Percentiles rank a stretch among this genome's conserved stretches.
Evolutionary conservation across 129 eudicot species (phyloP).

Genomic region (Flaveria brownii): DNA sequence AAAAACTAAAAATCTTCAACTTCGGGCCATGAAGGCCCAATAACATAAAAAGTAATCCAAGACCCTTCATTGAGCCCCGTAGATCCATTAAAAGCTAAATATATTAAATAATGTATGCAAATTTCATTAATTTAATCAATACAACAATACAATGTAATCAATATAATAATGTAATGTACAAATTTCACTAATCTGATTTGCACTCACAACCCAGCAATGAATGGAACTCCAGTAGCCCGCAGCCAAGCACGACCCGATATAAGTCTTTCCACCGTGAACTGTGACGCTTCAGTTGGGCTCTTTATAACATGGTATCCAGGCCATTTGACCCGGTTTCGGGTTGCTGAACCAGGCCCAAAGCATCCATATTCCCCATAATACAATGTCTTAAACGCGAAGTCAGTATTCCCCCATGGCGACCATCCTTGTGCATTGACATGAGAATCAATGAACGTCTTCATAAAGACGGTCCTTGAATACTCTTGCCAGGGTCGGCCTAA

Average conservation of each 20-base stretch:
- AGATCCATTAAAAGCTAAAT: neutral
- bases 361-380: conserved; percentile 59
- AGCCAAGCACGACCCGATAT: conserved; percentile 61
- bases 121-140: neutral
- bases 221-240: conserved; percentile 54
- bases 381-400: conserved; percentile 43
- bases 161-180: neutral
- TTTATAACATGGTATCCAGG: conserved; percentile 48
- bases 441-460: conserved; percentile 46
- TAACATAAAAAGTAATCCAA: neutral
- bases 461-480: conserved; percentile 57
- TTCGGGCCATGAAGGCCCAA: no score
- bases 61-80: neutral
- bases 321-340: conserved; percentile 56
- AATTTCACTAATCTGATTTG: neutral
- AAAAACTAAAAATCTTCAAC: no score
- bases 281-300: conserved; percentile 42
- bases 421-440: conserved; percentile 58
- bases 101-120: neutral
- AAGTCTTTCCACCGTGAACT: conserved; percentile 43
- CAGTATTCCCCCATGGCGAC: conserved; percentile 51
- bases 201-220: conserved; percentile 43
- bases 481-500: conserved; percentile 70
- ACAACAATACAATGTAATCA: neutral
- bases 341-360: conserved; percentile 59